Evolutionary conservation across 176 grass and related monocot genomes (phyloP).

Genomic region (Oryza meridionalis): DNA sequence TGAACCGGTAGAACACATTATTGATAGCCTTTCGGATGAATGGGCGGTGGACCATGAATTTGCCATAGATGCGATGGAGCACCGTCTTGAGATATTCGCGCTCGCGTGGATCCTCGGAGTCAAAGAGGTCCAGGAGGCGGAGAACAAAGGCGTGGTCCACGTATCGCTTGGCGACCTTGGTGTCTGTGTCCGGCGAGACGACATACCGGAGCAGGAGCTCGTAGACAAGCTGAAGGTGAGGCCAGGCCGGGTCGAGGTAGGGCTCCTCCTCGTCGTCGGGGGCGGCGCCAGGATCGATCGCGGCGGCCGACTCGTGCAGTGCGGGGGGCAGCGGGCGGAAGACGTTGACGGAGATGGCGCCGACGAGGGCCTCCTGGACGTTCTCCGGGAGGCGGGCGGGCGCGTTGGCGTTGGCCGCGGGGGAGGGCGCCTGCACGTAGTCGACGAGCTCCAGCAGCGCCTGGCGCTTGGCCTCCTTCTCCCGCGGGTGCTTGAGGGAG

Average conservation of each 20-base stretch:
- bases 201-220: constrained; percentile 84
- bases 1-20: constrained; percentile 88
- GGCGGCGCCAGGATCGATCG: constrained; percentile 57
- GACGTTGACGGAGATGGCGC: constrained; percentile 70
- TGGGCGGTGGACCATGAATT: constrained; percentile 92
- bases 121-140: constrained; percentile 74
- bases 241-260: constrained; percentile 85
- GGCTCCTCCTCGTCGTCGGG: constrained; percentile 88
- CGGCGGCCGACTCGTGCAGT: constrained; percentile 54
- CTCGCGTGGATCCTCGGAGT: constrained; percentile 87
- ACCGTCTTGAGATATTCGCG: constrained; percentile 88
- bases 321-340: constrained; percentile 75
- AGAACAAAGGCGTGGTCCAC: constrained; percentile 87
- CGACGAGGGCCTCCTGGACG: constrained; percentile 75
- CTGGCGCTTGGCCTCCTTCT: constrained; percentile 92
- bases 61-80: constrained; percentile 88
- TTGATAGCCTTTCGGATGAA: constrained; percentile 90
- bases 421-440: constrained; percentile 68
- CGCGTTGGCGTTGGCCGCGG: constrained; percentile 37
- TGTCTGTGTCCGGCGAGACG: constrained; percentile 80
- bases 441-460: constrained; percentile 83
- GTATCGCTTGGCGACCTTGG: constrained; percentile 82
- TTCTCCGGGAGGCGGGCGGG: constrained; percentile 60
- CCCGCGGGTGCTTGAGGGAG: constrained; percentile 63
- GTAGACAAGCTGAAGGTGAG: constrained; percentile 80